These are phyloP conservation scores for Lactifluus piperatus DNA, from an alignment of 768 basidiomycete species.

Conservation along the genomic window DNA sequence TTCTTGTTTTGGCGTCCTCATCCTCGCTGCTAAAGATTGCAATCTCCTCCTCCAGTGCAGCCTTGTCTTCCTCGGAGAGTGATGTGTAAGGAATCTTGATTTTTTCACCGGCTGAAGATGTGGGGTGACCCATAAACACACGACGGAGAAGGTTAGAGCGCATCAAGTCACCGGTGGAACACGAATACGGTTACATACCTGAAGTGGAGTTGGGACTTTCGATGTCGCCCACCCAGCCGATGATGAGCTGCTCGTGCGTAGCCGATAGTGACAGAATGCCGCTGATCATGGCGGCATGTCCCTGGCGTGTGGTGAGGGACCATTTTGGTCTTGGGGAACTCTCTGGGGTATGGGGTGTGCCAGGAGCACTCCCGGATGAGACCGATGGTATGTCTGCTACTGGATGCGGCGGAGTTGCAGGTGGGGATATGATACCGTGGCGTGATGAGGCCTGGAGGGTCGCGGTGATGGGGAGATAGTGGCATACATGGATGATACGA, in stretches of 20 bases:
- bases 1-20: constrained; percentile 47
- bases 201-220: constrained; percentile 32
- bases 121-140: constrained; percentile 5
- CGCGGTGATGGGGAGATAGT: constrained; percentile 75
- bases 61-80: constrained; percentile 54
- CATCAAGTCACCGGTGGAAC: no score
- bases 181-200: constrained; percentile 15
- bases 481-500: constrained; percentile 85
- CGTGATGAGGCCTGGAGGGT: constrained; percentile 38
- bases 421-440: constrained; percentile 56
- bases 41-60: constrained; percentile 57
- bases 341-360: constrained; percentile 13
- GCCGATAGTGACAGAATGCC: constrained; percentile 79
- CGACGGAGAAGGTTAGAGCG: no score
- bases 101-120: constrained; percentile 22
- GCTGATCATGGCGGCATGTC: constrained; percentile 91
- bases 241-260: constrained; percentile 83
- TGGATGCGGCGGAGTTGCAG: constrained; percentile 64
- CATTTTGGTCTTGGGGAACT: constrained; percentile 38
- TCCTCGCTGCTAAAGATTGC: constrained; percentile 51
- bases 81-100: constrained; percentile 39
- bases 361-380: constrained; percentile 14
- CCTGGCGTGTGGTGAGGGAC: constrained; percentile 72
- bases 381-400: constrained; percentile 37
- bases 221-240: constrained; percentile 94